Percentiles rank a stretch among this genome's conserved stretches.
Evolutionary conservation across 352 stramenopile species (phyloP).

Genomic region (Phytophthora syringae): DNA sequence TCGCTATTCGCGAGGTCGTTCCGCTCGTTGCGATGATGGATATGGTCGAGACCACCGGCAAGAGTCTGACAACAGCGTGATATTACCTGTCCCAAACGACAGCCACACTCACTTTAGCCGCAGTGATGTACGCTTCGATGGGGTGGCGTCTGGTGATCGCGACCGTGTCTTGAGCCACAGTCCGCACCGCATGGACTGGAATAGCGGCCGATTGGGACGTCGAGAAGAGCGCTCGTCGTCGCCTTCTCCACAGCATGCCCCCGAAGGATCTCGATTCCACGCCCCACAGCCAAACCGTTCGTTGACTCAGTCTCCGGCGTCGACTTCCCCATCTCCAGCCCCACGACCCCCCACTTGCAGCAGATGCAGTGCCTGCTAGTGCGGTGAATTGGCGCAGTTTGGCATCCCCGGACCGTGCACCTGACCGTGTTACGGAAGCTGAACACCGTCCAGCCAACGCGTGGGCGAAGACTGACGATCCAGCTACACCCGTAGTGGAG

Average conservation of each 20-base stretch:
- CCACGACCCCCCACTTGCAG: background rate
- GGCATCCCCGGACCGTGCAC: slow-evolving; percentile 3
- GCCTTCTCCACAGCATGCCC: background rate
- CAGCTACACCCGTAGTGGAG: slow-evolving; percentile 10
- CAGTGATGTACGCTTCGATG: slow-evolving; percentile 40
- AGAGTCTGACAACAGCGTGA: background rate
- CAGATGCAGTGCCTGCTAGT: slow-evolving; percentile 7
- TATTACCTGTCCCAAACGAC: slow-evolving; percentile 15
- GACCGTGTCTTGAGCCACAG: slow-evolving; percentile 23
- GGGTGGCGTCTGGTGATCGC: slow-evolving; percentile 8
- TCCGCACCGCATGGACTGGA: slow-evolving; percentile 28
- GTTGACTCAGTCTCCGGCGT: slow-evolving; percentile 1
- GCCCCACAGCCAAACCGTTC: slow-evolving; percentile 1
- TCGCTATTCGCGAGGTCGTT: slow-evolving; percentile 4
- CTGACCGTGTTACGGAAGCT: background rate
- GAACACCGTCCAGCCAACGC: background rate
- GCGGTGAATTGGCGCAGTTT: slow-evolving; percentile 15
- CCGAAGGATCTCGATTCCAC: slow-evolving; percentile 3
- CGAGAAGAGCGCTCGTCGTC: slow-evolving; percentile 9
- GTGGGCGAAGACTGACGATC: slow-evolving; percentile 18
- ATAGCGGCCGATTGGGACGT: slow-evolving; percentile 4
- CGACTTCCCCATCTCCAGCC: slow-evolving; percentile 1
- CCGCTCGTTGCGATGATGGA: slow-evolving; percentile 6
- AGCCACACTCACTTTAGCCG: slow-evolving; percentile 35
- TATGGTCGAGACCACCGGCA: slow-evolving; percentile 8